Percentiles rank a stretch among this genome's conserved stretches.
These are phyloP conservation scores for Pseudogymnoascus pannorum DNA, from an alignment of 2,329 filamentous ascomycete species.

Conservation along the genomic window DNA sequence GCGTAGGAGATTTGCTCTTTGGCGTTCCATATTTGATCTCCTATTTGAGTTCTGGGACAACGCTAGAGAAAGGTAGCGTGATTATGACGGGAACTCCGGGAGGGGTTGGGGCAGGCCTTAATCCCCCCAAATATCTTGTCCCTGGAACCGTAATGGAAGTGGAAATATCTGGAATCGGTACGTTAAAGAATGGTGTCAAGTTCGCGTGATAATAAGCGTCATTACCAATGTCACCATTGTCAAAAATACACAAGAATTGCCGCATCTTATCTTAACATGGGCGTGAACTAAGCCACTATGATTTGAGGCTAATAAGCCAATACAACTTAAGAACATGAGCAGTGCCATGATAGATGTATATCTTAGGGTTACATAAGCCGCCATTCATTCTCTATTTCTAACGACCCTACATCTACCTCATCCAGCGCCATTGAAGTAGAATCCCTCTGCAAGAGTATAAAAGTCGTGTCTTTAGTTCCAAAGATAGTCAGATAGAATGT, in stretches of 20 bases:
- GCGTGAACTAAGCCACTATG: not conserved
- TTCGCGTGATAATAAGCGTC: slow-evolving; percentile 12
- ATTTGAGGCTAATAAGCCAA: not conserved
- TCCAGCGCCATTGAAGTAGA: not conserved
- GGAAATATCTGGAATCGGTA: slow-evolving; percentile 16
- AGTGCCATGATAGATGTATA: no score
- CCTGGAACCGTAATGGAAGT: slow-evolving; percentile 18
- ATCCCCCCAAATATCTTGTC: slow-evolving; percentile 21
- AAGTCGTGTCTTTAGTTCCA: not conserved
- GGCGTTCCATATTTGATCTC: slow-evolving; percentile 32
- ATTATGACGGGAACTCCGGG: slow-evolving; percentile 38
- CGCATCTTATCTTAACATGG: not conserved
- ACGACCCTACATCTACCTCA: not conserved
- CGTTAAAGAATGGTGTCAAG: slow-evolving; percentile 16
- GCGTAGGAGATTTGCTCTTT: slow-evolving; percentile 40
- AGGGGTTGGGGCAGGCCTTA: slow-evolving; percentile 38
- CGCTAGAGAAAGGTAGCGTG: slow-evolving; percentile 32
- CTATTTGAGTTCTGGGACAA: slow-evolving; percentile 32
- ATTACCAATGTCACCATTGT: not conserved
- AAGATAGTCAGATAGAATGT: not conserved
- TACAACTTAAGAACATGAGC: not conserved
- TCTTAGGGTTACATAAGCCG: no score
- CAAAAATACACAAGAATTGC: not conserved
- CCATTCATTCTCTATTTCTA: not conserved
- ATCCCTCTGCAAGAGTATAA: not conserved